Conservation (phyloP, 202 grass and related monocot species). For the Eragrostis tef region DNA sequence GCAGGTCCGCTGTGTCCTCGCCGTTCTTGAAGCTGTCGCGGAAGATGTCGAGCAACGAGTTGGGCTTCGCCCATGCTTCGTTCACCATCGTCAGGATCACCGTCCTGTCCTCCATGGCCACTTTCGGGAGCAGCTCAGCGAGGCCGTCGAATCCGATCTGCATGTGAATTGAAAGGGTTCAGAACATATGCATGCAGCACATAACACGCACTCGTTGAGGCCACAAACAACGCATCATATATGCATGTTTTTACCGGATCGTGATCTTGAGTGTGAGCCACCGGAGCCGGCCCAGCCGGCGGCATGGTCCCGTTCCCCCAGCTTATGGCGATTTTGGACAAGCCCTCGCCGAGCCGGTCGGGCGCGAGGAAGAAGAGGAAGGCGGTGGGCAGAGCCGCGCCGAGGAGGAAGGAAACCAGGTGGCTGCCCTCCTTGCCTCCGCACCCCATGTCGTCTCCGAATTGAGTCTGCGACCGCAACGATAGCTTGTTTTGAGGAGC, state of each 20-base stretch:
- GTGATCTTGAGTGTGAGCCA: no score
- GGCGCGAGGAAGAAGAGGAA: constrained; percentile 53
- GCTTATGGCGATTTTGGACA: background rate
- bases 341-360: constrained; percentile 1
- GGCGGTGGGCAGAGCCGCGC: constrained; percentile 37
- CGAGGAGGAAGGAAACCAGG: constrained; percentile 50
- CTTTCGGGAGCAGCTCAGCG: constrained; percentile 42
- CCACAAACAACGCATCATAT: no score
- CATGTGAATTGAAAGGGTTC: background rate
- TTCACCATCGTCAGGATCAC: constrained; percentile 76
- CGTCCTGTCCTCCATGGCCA: constrained; percentile 58
- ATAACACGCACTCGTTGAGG: no score
- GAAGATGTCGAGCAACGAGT: constrained; percentile 63
- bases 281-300: background rate
- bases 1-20: constrained; percentile 48
- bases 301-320: background rate
- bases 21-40: constrained; percentile 63
- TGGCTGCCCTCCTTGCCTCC: constrained; percentile 14
- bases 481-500: background rate
- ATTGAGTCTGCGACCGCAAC: background rate
- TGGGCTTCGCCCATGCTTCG: constrained; percentile 50
- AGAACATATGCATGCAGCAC: no score
- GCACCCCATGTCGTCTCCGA: background rate
- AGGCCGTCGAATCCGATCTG: constrained; percentile 1
- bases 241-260: no score